Evolutionary conservation across 345 rosid species (phyloP), one percentile per base, ranked within the genome.

Genomic region (Eucalyptus cloeziana): DNA sequence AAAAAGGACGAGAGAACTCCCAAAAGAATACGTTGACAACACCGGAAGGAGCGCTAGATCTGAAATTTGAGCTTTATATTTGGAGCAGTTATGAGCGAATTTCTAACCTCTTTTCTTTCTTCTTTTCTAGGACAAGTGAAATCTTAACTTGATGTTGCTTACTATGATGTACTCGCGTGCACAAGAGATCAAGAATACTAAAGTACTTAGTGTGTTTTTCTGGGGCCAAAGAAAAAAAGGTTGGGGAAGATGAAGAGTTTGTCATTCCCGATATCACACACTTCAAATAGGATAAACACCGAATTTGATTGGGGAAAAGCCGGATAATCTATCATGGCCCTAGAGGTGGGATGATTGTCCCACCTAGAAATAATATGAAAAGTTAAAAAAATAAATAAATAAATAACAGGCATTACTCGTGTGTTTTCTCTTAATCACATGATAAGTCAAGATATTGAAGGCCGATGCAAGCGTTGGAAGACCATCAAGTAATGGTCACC

Each of bases 391-490:
- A 45, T 8, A 45, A 56, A 56, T 8, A 45, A 56, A 56, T 8
- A 22, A 25, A 56, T 9, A 24, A 56, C 30, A 22, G 6, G 1
- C 62, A n/a, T 64, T 64, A 31, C 17, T 64, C 10, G 10, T n/a
- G 40, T 64, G 6, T n/a, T 64, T 64, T 60, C 33, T 62, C 69
- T 27, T 8, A 13, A 1, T 62, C 4, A 62, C 69, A 13, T 1
- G 2, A 13, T 62, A 62, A 1, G 13, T 30, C 33, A 13, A 30
- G 4, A 12, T 33, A 62, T 6, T 1, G 3, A 8, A 2, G 31
- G 8, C 69, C 4, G 0, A 2, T 4, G 10, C 21, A n/a, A 64
- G 21, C 10, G 0, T n/a, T n/a, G 10, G 37, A 64, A 64, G 76
- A n/a, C 33, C 76, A n/a, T 37, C 10, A 7, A 13, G 0, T 31